A percentile compares a stretch with the other conserved stretches of the same genome.
These are phyloP conservation scores for Zygosaccharomyces kombuchaensis DNA, from an alignment of 805 yeast species.

Conservation along the genomic window DNA sequence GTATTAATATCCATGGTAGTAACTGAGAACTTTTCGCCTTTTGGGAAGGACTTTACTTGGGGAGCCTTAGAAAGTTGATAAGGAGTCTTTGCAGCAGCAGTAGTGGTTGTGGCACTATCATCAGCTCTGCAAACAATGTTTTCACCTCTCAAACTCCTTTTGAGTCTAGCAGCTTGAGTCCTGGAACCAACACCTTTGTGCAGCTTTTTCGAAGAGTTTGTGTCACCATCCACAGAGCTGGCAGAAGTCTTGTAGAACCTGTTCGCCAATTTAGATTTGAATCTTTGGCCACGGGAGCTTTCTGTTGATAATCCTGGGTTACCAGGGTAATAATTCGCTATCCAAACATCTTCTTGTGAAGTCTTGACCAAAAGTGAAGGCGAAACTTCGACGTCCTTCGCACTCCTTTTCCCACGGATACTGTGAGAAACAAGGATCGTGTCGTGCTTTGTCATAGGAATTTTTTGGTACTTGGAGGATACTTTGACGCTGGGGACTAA, in stretches of 20 bases:
- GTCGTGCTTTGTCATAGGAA: neutral
- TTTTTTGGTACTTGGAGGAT: neutral
- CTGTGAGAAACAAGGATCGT: conserved; percentile 1
- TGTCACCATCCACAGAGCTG: neutral
- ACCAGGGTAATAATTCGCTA: neutral
- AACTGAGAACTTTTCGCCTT: too few relatives aligned
- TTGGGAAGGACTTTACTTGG: too few relatives aligned
- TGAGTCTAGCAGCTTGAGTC: too few relatives aligned
- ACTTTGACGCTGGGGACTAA: too few relatives aligned
- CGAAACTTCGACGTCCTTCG: neutral
- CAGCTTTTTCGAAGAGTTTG: neutral
- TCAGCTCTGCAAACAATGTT: too few relatives aligned
- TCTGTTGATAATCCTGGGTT: neutral
- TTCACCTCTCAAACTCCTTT: too few relatives aligned
- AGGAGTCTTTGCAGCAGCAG: too few relatives aligned
- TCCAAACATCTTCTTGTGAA: neutral
- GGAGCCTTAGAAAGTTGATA: too few relatives aligned
- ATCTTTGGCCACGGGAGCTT: neutral
- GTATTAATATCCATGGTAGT: too few relatives aligned
- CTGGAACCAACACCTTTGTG: too few relatives aligned
- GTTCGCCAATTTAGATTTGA: neutral
- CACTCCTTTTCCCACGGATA: neutral
- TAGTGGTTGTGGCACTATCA: too few relatives aligned
- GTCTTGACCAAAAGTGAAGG: neutral
- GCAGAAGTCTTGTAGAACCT: too few relatives aligned